Base-by-base conservation (phyloP, 768 basidiomycete genomes). In the Hypsizygus marmoreus region DNA sequence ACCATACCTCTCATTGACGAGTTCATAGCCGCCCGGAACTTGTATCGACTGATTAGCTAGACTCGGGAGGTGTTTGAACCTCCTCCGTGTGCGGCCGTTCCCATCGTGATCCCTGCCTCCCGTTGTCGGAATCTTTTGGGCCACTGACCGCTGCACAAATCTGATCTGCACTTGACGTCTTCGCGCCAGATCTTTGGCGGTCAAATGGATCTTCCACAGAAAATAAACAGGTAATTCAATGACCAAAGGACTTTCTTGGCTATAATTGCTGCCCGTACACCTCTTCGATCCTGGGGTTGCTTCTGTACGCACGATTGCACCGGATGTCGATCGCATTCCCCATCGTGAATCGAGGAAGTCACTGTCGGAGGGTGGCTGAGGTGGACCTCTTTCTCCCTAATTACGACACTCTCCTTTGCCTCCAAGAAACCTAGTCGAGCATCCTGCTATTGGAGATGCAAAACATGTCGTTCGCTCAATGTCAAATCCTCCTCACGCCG, bases 391-490 rank as follows among this genome's bases (percentile, higher is more conserved):
- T 42, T 31, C 16, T 52, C 33, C 39, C 49, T 51, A 34, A 45
- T 43, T 47, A 48, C 31, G 44, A 41, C 41, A 49, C 48, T 34
- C 41, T 49, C 40, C 39, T 35, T 39, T 26, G 32, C 43, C 52
- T 56, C 55, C 47, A 47, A 19, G 46, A 56, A 57, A 60, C 45
- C 53, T 55, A 53, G 48, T 54, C 40, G 31, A 50, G 52, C 58
- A 32, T 55, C 50, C 30, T 37, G 45, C 47, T 54, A 32, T 43
- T 30, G 34, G 38, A 51, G 42, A 47, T 48, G 46, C 47, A 55
- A 54, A 60, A 58, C 50, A 62, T 58, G 61, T 62, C 62, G 55
- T 63, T 62, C 42, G 56, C 57, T 54, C 55, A 47, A 63, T 59
- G 64, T 60, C 64, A 66, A 56, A 46, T 56, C 45, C 29, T 46